These are phyloP conservation scores for Neofusicoccum kwambonambiense DNA, from an alignment of 2,329 filamentous ascomycete species.

Conservation along the genomic window DNA sequence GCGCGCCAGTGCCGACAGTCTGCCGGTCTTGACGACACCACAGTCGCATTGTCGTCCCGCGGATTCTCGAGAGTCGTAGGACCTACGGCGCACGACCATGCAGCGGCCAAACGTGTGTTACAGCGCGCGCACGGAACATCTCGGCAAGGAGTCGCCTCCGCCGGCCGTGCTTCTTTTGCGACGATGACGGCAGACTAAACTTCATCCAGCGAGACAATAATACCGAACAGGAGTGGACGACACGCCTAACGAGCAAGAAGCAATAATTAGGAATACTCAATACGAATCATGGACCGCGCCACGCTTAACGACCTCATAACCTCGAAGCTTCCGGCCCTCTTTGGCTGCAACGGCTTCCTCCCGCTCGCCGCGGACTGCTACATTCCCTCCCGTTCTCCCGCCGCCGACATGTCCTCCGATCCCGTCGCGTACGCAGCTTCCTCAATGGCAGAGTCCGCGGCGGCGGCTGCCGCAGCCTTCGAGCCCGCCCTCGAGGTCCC, in stretches of 20 bases:
- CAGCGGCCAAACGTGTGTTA: neutral
- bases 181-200: conserved; percentile 9
- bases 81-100: neutral
- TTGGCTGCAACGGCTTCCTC: conserved; percentile 17
- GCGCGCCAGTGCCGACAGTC: neutral
- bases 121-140: neutral
- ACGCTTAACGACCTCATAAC: conserved; percentile 10
- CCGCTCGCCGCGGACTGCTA: conserved; percentile 12
- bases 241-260: conserved; percentile 7
- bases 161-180: neutral
- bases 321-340: conserved; percentile 4
- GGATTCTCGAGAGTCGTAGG: neutral
- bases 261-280: neutral
- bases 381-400: neutral
- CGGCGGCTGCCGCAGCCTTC: neutral
- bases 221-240: neutral
- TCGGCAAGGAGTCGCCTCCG: neutral
- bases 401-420: neutral
- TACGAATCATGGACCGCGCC: conserved; percentile 9
- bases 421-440: neutral
- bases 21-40: neutral
- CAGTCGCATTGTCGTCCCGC: neutral
- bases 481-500: conserved; percentile 2
- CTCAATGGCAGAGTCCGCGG: neutral
- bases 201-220: conserved; percentile 10